phyloP scores from a whole-genome alignment of 805 yeast genomes.

The Monosporozyma aquatica region DNA sequence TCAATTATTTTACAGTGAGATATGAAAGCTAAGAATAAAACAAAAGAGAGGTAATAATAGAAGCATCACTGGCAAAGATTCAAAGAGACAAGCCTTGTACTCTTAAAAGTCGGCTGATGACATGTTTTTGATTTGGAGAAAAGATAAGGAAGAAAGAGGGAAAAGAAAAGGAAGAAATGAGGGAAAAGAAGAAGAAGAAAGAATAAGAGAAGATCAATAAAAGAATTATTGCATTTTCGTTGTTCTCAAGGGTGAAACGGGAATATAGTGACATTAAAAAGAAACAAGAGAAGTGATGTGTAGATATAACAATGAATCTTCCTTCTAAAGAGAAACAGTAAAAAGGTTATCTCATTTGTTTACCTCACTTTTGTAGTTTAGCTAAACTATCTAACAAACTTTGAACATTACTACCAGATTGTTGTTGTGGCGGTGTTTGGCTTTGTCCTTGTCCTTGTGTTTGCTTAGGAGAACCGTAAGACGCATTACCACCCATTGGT shows the following conservation, averaged over 20 bases:
- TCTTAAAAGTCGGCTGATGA: no score
- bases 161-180: neutral
- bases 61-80: no score
- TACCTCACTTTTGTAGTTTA: constrained; percentile 27
- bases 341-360: neutral
- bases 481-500: neutral
- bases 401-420: constrained; percentile 28
- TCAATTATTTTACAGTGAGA: no score
- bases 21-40: no score
- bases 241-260: no score
- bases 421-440: constrained; percentile 4
- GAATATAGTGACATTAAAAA: no score
- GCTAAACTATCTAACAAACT: constrained; percentile 33
- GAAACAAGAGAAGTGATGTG: no score
- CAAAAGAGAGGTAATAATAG: no score
- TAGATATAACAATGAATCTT: no score
- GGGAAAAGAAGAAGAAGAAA: neutral
- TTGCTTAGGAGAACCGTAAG: constrained; percentile 9
- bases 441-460: constrained; percentile 8
- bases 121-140: neutral
- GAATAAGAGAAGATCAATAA: neutral
- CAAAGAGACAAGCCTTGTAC: no score
- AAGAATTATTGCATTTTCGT: neutral
- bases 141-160: neutral
- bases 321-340: neutral